Percentiles rank a stretch among this genome's conserved stretches.
phyloP scores from a whole-genome alignment of 108 stramenopile species.

The Epipyxis sp. region DNA sequence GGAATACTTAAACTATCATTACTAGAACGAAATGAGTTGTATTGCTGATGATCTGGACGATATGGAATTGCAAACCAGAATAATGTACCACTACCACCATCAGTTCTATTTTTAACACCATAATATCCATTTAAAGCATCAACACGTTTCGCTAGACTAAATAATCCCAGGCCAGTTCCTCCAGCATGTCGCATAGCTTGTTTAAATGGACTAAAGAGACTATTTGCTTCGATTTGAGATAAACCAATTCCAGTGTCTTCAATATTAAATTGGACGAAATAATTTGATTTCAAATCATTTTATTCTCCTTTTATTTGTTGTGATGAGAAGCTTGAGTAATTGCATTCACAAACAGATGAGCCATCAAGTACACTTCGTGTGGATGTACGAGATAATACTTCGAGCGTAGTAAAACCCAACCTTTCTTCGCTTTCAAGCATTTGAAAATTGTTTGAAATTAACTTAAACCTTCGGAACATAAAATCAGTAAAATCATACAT shows the following conservation, averaged over 20 bases:
- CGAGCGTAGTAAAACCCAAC: not conserved
- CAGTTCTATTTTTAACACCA: not conserved
- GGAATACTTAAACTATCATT: not conserved
- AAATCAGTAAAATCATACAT: no score
- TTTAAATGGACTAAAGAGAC: conserved; percentile 11
- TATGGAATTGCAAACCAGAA: conserved; percentile 32
- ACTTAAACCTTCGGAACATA: no score
- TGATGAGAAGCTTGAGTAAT: not conserved
- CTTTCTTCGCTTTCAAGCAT: no score
- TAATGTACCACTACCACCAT: conserved; percentile 12
- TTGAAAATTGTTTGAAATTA: no score
- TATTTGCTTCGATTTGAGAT: not conserved
- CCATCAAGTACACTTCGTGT: not conserved
- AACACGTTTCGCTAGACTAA: conserved; percentile 22
- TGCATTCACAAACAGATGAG: not conserved
- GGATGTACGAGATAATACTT: not conserved
- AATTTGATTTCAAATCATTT: not conserved
- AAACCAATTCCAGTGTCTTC: conserved; percentile 25
- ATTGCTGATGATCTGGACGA: not conserved
- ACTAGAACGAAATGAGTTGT: no score
- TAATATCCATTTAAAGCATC: conserved; percentile 20
- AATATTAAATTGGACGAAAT: not conserved
- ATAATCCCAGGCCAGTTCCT: conserved; percentile 31
- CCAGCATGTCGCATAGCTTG: conserved; percentile 20
- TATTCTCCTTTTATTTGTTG: not conserved